Evolutionary conservation across 306 rosid genomes (phyloP).

Genomic region (Prunus armeniaca): DNA sequence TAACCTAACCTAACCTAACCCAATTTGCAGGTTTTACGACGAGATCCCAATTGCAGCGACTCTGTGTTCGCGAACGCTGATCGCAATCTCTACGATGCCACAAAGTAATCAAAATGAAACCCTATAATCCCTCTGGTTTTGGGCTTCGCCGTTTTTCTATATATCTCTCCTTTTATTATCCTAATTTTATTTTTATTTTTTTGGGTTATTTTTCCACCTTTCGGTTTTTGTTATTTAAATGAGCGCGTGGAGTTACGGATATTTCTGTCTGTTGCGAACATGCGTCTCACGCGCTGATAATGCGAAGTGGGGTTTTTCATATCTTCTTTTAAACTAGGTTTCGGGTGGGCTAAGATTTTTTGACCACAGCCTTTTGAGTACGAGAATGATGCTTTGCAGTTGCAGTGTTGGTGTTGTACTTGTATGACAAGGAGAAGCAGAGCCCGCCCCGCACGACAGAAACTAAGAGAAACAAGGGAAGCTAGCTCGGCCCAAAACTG

Average conservation of each 20-base stretch:
- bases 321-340: background rate
- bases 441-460: no score
- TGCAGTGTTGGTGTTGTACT: background rate
- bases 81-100: constrained; percentile 10
- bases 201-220: background rate
- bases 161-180: background rate
- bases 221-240: background rate
- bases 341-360: background rate
- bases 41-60: constrained; percentile 13
- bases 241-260: constrained; percentile 26
- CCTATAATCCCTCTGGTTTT: constrained; percentile 37
- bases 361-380: background rate
- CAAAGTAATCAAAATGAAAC: constrained; percentile 29
- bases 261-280: background rate
- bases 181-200: background rate
- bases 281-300: background rate
- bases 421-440: no score
- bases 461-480: no score
- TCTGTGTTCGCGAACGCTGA: background rate
- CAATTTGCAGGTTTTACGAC: background rate
- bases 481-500: no score
- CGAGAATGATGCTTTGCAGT: background rate
- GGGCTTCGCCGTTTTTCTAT: constrained; percentile 7
- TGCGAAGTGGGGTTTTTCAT: constrained; percentile 7
- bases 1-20: background rate